Evolutionary conservation across 2,329 filamentous ascomycete species (phyloP).

Genomic region (Cercospora sp.): DNA sequence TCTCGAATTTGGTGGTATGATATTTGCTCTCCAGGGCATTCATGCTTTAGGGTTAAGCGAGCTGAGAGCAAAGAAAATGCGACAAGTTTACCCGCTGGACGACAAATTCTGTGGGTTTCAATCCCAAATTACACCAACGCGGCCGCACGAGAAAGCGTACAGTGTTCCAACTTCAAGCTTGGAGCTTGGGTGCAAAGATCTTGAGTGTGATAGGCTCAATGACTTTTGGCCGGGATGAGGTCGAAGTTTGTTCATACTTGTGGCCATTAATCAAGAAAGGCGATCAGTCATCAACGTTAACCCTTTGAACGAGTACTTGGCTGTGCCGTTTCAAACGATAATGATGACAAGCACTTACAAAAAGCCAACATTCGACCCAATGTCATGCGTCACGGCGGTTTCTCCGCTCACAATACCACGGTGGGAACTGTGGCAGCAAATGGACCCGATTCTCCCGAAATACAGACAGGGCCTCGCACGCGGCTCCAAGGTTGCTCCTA

Average conservation of each 20-base stretch:
- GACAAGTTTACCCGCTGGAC: background rate
- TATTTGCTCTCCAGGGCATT: background rate
- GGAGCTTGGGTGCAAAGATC: background rate
- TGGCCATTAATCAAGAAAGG: background rate
- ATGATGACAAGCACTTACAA: background rate
- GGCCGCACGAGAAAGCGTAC: background rate
- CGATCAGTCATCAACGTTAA: background rate
- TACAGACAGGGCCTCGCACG: background rate
- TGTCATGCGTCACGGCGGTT: too few species aligned
- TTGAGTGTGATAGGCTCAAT: background rate
- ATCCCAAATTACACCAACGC: background rate
- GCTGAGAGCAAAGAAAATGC: background rate
- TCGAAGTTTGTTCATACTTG: background rate
- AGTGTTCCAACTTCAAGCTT: background rate
- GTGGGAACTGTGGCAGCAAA: background rate
- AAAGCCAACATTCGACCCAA: background rate
- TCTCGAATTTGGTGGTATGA: too few species aligned
- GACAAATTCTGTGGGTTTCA: too few species aligned
- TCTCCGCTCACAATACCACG: background rate
- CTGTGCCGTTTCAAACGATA: background rate
- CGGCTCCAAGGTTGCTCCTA: background rate
- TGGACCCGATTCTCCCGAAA: background rate
- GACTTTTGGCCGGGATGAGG: background rate
- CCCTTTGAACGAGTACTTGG: background rate
- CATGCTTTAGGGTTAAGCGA: background rate